Evolutionary conservation across 805 yeast genomes (phyloP).

Genomic region (Torulaspora franciscae): DNA sequence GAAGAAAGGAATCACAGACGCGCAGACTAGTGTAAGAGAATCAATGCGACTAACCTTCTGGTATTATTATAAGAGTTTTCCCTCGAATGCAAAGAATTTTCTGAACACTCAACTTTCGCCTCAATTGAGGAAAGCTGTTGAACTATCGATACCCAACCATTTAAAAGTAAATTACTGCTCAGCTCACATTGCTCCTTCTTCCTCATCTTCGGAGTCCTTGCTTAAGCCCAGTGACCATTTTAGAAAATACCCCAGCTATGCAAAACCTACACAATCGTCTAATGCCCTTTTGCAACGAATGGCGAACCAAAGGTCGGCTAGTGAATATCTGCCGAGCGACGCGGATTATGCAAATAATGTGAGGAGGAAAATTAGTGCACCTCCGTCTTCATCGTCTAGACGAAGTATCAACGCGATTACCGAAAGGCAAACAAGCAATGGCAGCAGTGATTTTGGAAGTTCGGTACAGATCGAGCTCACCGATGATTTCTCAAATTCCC

Average conservation of each 20-base stretch:
- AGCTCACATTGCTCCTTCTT: conserved; percentile 8
- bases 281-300: conserved; percentile 10
- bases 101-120: conserved; percentile 27
- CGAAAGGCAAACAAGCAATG: not conserved
- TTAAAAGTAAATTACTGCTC: conserved; percentile 24
- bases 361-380: conserved; percentile 28
- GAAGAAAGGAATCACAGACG: conserved; percentile 63
- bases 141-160: conserved; percentile 48
- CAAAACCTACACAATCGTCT: conserved; percentile 30
- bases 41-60: conserved; percentile 69
- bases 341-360: conserved; percentile 4
- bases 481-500: conserved; percentile 24
- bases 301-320: conserved; percentile 23
- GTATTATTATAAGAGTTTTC: conserved; percentile 55
- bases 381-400: conserved; percentile 10
- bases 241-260: conserved; percentile 30
- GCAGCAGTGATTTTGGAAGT: conserved; percentile 4
- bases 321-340: conserved; percentile 22
- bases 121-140: conserved; percentile 51
- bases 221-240: conserved; percentile 35
- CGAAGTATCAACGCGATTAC: not conserved
- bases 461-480: conserved; percentile 29
- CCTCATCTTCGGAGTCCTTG: conserved; percentile 40
- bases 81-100: conserved; percentile 44
- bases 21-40: conserved; percentile 76